Evolutionary conservation across 202 grass and related monocot species (phyloP), one percentile per base, ranked within the genome.

Genomic region (Brachypodium distachyon): DNA sequence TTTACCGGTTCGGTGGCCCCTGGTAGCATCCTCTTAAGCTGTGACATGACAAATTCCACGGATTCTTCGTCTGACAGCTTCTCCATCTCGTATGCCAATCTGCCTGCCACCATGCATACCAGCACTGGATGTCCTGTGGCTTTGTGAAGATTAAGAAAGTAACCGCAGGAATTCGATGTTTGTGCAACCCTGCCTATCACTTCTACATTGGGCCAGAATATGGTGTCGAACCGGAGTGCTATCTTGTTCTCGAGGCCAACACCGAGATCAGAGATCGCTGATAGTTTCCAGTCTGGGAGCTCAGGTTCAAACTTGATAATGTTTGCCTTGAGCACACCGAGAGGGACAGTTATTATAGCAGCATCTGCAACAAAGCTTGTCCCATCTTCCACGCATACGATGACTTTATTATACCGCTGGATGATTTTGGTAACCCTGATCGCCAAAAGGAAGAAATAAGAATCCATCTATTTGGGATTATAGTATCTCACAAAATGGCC

Each of bases 101-200:
- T 90, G 70, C 96, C 96, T 16, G 96, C 96, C 19, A 91, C 90
- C 96, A 99, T 99, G 73, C 93, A 99, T 22, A 99, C 92, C 13
- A 99, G 88, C 34, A 99, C 87, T 26, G 87, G 91, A 74, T 99
- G 87, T 23, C 96, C 92, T 54, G 92, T 93, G 44, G 92, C 92
- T 52, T 99, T 99, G 77, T 99, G 87, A 60, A 99, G 89, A 85
- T 99, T 99, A 40, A 99, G 90, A 79, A 99, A 99, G 62, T 99
- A 99, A 6, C 96, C 96, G 48, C 96, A 99, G 0, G 85, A 80
- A 86, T 99, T 87, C 21, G 89, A 96, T 43, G 70, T 93, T 33
- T 80, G 70, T 21, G 96, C 92, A 42, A 96, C 77, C 62, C 85
- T 85, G 6, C 96, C 96, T 76, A 99, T 72, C 27, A 99, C 89